Evolutionary conservation across 2,329 filamentous ascomycete genomes (phyloP).

Genomic region (Pestalotiopsis sp.): DNA sequence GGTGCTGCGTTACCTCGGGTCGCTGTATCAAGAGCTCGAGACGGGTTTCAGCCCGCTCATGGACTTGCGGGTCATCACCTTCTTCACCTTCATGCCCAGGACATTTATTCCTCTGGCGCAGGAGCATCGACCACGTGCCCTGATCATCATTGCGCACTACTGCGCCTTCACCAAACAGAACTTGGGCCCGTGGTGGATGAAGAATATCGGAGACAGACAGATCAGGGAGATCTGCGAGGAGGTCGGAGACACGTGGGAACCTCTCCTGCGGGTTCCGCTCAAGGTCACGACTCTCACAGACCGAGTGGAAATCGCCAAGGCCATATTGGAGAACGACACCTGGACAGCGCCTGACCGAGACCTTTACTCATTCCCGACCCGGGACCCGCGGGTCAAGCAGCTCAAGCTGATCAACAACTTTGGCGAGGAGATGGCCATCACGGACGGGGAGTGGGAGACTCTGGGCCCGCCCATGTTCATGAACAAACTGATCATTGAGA

Average conservation of each 20-base stretch:
- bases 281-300: conserved; percentile 37
- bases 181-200: conserved; percentile 51
- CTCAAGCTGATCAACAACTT: conserved; percentile 19
- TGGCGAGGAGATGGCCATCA: conserved; percentile 2
- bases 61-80: conserved; percentile 53
- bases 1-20: conserved; percentile 52
- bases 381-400: conserved; percentile 23
- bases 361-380: conserved; percentile 21
- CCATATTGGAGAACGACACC: conserved; percentile 46
- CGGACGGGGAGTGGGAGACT: neutral
- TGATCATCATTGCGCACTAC: conserved; percentile 57
- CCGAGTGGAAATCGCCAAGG: conserved; percentile 37
- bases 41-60: conserved; percentile 47
- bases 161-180: conserved; percentile 51
- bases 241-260: conserved; percentile 42
- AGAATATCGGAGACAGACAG: conserved; percentile 47
- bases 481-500: neutral
- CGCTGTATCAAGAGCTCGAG: conserved; percentile 52
- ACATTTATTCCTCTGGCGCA: conserved; percentile 47
- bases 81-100: conserved; percentile 52
- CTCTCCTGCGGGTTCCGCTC: conserved; percentile 43
- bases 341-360: conserved; percentile 39
- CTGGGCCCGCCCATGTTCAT: neutral
- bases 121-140: conserved; percentile 44
- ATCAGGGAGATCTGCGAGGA: conserved; percentile 44